These are phyloP conservation scores for Aspergillus campestris DNA, from an alignment of 495 filamentous ascomycete genomes.

Conservation along the genomic window DNA sequence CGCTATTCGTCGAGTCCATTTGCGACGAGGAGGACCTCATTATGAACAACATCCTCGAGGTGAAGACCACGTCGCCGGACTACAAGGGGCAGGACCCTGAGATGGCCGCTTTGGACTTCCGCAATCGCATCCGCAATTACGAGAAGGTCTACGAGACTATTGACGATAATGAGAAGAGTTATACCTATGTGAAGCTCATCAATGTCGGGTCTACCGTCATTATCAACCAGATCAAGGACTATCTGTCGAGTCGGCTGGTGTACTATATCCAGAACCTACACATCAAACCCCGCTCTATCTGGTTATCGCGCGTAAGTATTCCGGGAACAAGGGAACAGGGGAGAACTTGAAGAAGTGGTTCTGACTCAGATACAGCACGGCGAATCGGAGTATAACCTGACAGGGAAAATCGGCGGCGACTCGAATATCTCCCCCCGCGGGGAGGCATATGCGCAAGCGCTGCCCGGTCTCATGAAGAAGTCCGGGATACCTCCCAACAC, in stretches of 20 bases:
- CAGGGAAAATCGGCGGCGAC: conserved; percentile 86
- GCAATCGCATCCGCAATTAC: conserved; percentile 89
- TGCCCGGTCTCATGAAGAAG: conserved; percentile 71
- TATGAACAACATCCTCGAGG: conserved; percentile 94
- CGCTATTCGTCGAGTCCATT: conserved; percentile 89
- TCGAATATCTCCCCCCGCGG: conserved; percentile 79
- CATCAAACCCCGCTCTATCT: conserved; percentile 94
- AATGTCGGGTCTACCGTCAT: conserved; percentile 91
- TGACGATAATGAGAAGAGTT: conserved; percentile 70
- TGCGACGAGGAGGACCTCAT: conserved; percentile 93
- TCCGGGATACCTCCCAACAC: conserved; percentile 69
- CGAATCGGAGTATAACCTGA: conserved; percentile 84
- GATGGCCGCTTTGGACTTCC: conserved; percentile 79
- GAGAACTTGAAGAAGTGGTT: neutral
- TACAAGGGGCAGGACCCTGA: conserved; percentile 93
- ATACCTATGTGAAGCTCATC: conserved; percentile 95
- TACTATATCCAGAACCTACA: conserved; percentile 99
- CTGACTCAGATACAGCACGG: conserved; percentile 58
- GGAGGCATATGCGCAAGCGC: conserved; percentile 70
- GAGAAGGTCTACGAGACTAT: conserved; percentile 93
- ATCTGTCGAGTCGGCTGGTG: conserved; percentile 88
- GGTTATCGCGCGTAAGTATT: conserved; percentile 78
- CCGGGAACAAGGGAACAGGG: conserved; percentile 4
- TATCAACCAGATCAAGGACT: conserved; percentile 95
- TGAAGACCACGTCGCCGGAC: conserved; percentile 93